These are phyloP conservation scores for Elaeagnus macrophylla DNA, from an alignment of 306 rosid species.

Conservation along the genomic window DNA sequence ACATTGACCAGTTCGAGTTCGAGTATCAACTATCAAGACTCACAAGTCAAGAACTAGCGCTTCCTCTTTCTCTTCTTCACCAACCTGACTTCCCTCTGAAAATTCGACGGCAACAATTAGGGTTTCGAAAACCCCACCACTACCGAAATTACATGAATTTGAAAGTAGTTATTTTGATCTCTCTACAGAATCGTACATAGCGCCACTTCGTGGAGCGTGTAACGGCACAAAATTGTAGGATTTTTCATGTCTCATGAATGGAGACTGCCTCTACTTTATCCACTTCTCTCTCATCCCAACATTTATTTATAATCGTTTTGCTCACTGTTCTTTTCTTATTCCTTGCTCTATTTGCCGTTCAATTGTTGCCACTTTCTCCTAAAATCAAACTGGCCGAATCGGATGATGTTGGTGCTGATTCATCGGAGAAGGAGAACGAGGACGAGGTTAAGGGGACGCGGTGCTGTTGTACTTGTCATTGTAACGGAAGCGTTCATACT, in stretches of 20 bases:
- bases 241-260: slow-evolving; percentile 92
- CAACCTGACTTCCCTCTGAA: no score
- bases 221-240: slow-evolving; percentile 37
- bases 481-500: slow-evolving; percentile 18
- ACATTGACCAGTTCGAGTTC: no score
- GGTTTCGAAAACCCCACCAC: no score
- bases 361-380: slow-evolving; percentile 29
- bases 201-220: neutral
- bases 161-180: no score
- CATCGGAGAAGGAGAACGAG: slow-evolving; percentile 1
- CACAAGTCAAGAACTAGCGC: no score
- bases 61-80: no score
- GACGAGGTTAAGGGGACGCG: neutral
- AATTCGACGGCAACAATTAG: no score
- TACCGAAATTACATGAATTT: no score
- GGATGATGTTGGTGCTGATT: slow-evolving; percentile 4
- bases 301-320: slow-evolving; percentile 41
- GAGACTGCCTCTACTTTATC: slow-evolving; percentile 42
- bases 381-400: slow-evolving; percentile 17
- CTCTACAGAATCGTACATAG: no score
- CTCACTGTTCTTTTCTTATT: slow-evolving; percentile 54
- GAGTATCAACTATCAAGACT: no score
- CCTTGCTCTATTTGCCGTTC: slow-evolving; percentile 44
- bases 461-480: slow-evolving; percentile 39
- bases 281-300: slow-evolving; percentile 34